Percentiles rank a stretch among this genome's conserved stretches.
Evolutionary conservation across 2,329 filamentous ascomycete species (phyloP).

Genomic region (Ophiostoma sp.): DNA sequence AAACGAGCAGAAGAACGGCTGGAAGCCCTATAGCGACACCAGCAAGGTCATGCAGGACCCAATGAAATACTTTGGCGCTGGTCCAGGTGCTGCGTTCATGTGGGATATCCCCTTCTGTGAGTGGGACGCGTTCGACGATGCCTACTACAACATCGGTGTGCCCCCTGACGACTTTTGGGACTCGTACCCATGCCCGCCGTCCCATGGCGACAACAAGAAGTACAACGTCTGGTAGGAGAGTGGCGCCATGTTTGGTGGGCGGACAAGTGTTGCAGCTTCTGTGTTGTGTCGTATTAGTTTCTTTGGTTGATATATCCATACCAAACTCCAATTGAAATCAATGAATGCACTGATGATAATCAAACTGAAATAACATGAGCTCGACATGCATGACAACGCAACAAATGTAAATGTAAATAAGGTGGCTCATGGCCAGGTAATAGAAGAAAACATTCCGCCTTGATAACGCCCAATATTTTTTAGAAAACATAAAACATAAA

Average conservation of each 20-base stretch:
- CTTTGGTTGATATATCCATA: too few species aligned
- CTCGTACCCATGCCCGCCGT: not conserved
- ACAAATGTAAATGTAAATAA: not conserved
- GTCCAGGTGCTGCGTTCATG: not conserved
- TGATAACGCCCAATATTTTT: not conserved
- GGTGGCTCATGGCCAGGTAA: not conserved
- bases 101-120: not conserved
- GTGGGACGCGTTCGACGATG: not conserved
- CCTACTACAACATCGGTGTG: not conserved
- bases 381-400: not conserved
- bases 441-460: not conserved
- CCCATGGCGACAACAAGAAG: not conserved
- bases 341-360: too few species aligned
- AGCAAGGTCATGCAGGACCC: not conserved
- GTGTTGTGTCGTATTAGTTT: too few species aligned
- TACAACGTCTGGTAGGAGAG: not conserved
- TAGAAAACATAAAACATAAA: not conserved
- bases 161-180: not conserved
- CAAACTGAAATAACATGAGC: too few species aligned
- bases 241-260: not conserved
- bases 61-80: not conserved
- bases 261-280: too few species aligned
- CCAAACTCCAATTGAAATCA: too few species aligned
- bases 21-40: not conserved
- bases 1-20: not conserved